Percentiles rank a stretch among this genome's conserved stretches.
Conservation (phyloP, 2,329 filamentous ascomycete species). For the Phialemoniopsis sp. region DNA sequence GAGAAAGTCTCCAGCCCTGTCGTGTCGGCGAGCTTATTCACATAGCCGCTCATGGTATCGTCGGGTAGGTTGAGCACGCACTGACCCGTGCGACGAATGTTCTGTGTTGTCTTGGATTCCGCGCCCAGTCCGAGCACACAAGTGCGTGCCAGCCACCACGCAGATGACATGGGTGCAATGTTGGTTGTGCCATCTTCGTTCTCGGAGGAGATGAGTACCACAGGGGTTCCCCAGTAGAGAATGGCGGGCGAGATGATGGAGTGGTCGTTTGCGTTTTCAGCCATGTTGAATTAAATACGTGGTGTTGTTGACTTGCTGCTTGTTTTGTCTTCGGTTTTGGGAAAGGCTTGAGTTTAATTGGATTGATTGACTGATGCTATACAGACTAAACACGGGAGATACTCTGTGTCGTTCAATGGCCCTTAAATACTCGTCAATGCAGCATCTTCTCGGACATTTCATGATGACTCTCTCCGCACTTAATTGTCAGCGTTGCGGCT, state of each 20-base stretch:
- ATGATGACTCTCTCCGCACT: too few relatives aligned
- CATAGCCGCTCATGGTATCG: conserved; percentile 23
- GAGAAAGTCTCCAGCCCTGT: conserved; percentile 23
- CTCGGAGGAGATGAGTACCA: conserved; percentile 30
- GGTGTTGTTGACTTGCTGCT: too few relatives aligned
- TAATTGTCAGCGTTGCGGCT: too few relatives aligned
- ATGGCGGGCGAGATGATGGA: conserved; percentile 29
- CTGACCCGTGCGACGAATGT: conserved; percentile 32
- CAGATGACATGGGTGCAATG: conserved; percentile 37
- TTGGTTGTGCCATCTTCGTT: conserved; percentile 36
- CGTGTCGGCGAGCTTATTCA: conserved; percentile 33
- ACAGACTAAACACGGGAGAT: too few relatives aligned
- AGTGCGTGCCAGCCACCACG: conserved; percentile 36
- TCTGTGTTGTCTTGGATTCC: conserved; percentile 29
- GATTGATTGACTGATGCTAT: too few relatives aligned
- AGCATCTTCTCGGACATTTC: too few relatives aligned
- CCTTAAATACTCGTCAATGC: too few relatives aligned
- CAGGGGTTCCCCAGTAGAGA: conserved; percentile 34
- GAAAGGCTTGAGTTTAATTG: too few relatives aligned
- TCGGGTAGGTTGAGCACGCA: conserved; percentile 36
- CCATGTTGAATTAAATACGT: too few relatives aligned
- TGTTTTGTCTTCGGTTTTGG: too few relatives aligned
- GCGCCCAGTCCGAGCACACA: conserved; percentile 35
- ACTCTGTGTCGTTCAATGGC: too few relatives aligned
- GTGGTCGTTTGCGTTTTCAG: too few relatives aligned